Base-by-base conservation (phyloP, 1,284 basidiomycete genomes). In the Moesziomyces antarcticus region DNA sequence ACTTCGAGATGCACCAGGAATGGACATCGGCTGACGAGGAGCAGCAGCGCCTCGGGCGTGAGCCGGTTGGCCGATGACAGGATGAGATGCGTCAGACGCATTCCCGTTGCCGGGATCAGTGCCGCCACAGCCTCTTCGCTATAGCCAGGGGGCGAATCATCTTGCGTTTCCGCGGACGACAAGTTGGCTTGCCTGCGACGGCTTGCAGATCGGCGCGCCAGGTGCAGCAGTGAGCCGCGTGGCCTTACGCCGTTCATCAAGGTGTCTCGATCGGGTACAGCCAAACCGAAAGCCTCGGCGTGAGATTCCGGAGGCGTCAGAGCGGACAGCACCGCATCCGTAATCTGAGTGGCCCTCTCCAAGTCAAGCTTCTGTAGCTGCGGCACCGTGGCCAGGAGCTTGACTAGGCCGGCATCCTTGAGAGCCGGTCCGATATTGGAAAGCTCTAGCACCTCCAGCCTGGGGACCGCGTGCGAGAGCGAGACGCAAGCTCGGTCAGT, bases 371-470 rank as follows among this genome's bases (percentile, higher is more conserved):
- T 89, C 53, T 89, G 87, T 50, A 97, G 89, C 60, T 87, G 82
- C 0, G 91, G 91, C 7, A 90, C 91, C 11, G 91, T 91, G 46
- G 85, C 84, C 40, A 97, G 84, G 20, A 97, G 86, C 45, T 87
- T 87, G n/a, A 92, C 85, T 10, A 97, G 84, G 3, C 92, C 92
- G 3, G 88, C 88, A 65, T 92, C 89, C 64, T 87, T 88, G 37
- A 66, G 16, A 21, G 37, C 56, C 21, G 60, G 24, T 9, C 73
- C 69, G 16, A 93, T 89, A 8, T 90, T 89, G 1, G 91, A 92
- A 60, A 96, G 83, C 85, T 97, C 94, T 40, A 97, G 86, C 54
- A 90, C 88, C 80, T 92, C 90, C n/a, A 97, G 87, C 50, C 86
- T 82, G 0, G 94, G 93, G 8, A 94, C 87, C 11, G 89, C 87